phyloP scores from a whole-genome alignment of 2,329 filamentous ascomycete species.

The Didymella pinodella region DNA sequence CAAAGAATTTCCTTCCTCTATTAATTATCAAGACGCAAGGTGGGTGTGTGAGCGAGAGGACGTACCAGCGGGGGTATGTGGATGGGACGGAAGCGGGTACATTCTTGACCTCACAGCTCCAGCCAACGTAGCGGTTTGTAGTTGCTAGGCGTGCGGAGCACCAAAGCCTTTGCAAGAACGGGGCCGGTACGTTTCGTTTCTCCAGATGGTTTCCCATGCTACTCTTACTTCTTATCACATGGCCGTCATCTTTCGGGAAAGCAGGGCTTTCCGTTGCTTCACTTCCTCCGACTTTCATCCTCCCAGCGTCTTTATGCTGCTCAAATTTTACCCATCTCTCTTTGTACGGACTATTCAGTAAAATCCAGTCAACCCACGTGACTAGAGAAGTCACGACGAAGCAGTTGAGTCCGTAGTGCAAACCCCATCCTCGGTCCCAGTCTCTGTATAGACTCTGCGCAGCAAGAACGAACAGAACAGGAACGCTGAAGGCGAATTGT shows the following conservation, averaged over 20 bases:
- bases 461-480: constrained; percentile 25
- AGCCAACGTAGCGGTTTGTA: constrained; percentile 36
- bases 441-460: constrained; percentile 30
- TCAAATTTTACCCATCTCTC: constrained; percentile 34
- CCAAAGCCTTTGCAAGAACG: constrained; percentile 30
- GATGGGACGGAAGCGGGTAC: constrained; percentile 29
- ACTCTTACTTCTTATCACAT: background rate
- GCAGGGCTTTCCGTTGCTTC: background rate
- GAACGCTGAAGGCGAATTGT: constrained; percentile 25
- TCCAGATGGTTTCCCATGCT: no score
- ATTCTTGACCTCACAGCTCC: constrained; percentile 42
- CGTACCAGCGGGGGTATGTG: constrained; percentile 33
- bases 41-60: background rate
- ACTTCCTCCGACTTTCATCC: no score
- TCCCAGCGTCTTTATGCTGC: background rate
- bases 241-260: background rate
- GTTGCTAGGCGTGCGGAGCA: constrained; percentile 29
- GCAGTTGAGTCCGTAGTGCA: constrained; percentile 26
- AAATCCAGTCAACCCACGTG: constrained; percentile 33
- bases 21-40: background rate
- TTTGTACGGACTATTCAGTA: constrained; percentile 34
- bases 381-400: constrained; percentile 15
- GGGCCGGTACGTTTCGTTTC: constrained; percentile 5
- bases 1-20: constrained; percentile 29
- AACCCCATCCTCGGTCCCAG: constrained; percentile 23